Evolutionary conservation across 805 yeast species (phyloP).

Genomic region (Ogataea haglerorum): DNA sequence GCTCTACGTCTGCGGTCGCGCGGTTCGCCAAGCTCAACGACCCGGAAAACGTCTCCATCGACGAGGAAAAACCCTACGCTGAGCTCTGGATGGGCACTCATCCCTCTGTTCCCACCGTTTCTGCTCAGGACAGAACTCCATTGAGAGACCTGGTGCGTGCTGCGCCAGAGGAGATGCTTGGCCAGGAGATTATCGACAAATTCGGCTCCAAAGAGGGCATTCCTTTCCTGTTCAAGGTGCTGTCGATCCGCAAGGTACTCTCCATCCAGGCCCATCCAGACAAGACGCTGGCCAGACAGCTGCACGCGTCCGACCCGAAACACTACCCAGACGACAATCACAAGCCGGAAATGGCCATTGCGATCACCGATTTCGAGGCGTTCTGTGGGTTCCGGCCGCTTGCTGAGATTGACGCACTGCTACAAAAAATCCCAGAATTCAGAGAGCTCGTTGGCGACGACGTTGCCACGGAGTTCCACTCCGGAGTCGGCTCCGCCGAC

Average conservation of each 20-base stretch:
- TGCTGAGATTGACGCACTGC: conserved; percentile 64
- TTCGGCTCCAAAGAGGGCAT: conserved; percentile 69
- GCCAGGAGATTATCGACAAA: conserved; percentile 53
- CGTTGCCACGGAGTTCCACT: conserved; percentile 49
- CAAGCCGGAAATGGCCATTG: conserved; percentile 99
- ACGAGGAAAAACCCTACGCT: conserved; percentile 84
- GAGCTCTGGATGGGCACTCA: conserved; percentile 99
- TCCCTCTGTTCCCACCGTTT: conserved; percentile 79
- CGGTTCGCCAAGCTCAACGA: conserved; percentile 73
- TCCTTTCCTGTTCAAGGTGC: conserved; percentile 91
- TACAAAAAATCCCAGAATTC: conserved; percentile 76
- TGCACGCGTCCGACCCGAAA: conserved; percentile 81
- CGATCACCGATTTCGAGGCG: conserved; percentile 93
- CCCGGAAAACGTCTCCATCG: conserved; percentile 50
- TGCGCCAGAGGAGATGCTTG: conserved; percentile 58
- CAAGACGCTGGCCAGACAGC: conserved; percentile 70
- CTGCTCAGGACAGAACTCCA: conserved; percentile 47
- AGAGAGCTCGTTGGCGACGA: conserved; percentile 64
- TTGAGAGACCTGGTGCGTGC: conserved; percentile 65
- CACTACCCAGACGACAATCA: conserved; percentile 98
- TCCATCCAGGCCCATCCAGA: conserved; percentile 98
- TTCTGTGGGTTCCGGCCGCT: conserved; percentile 97
- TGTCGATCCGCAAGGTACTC: conserved; percentile 88
- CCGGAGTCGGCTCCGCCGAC: conserved; percentile 43
- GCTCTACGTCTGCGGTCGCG: conserved; percentile 84